Evolutionary conservation across 768 basidiomycete species (phyloP), one percentile per base, ranked within the genome.

Genomic region (Arthromyces matolae): DNA sequence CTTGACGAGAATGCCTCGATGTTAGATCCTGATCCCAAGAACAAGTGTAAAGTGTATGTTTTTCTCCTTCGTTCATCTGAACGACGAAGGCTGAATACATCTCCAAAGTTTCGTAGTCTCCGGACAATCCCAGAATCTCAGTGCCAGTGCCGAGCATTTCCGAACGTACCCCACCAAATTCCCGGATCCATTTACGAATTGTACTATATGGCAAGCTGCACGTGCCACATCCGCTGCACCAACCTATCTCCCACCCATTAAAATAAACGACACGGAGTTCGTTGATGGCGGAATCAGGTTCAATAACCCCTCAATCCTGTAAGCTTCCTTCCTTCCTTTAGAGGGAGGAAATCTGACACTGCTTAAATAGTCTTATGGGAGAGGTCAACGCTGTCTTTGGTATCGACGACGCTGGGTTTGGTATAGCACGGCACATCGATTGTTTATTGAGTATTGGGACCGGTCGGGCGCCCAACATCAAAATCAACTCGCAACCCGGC

Each of bases 151-250:
- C 20, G 61, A 58, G 22, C 59, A 62, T 29, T 48, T 64, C 38
- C 58, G 65, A 14, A 62, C 65, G 8, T 68, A 66, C 47, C 43
- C 41, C 22, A 62, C 49, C 22, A 56, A 59, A 22, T 55, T 62
- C 29, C 60, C 61, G 19, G 57, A 61, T 45, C 55, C 55, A 0
- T 60, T 58, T 36, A 47, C 53, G 5, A 53, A 57, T 13, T 65
- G 61, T 45, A 53, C 54, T 35, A 67, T 69, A 31, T 67, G 68
- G 66, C 55, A 0, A n/a, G n/a, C n/a, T n/a, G n/a, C n/a, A n/a
- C n/a, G n/a, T n/a, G n/a, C n/a, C n/a, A n/a, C n/a, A n/a, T 64
- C 65, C 16, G 67, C 68, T 18, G 68, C 66, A 7, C 64, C 64
- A 4, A 62, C 58, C 1, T 67, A 64, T 41, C 64, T 69, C 52